Evolutionary conservation across 768 basidiomycete genomes (phyloP).

Genomic region (Royoungia palumana): DNA sequence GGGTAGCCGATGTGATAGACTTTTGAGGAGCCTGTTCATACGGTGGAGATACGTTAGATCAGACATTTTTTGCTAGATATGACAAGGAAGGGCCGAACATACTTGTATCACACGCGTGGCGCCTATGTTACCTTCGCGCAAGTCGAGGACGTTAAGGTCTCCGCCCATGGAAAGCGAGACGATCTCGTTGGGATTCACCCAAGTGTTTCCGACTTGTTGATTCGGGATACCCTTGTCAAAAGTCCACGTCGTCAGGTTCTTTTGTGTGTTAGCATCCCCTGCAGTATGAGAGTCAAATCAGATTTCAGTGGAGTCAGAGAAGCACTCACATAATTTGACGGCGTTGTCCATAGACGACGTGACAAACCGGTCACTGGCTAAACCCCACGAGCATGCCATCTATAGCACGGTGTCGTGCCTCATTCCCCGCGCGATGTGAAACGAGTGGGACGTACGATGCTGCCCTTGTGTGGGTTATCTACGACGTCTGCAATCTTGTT

Average conservation of each 20-base stretch:
- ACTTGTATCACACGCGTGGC: constrained; percentile 63
- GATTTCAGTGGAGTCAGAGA: background rate
- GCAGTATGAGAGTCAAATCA: background rate
- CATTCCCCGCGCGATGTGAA: background rate
- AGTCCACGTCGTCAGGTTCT: constrained; percentile 64
- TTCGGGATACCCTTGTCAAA: constrained; percentile 69
- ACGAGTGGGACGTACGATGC: constrained; percentile 51
- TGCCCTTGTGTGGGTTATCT: constrained; percentile 69
- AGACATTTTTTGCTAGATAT: background rate
- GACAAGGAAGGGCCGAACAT: constrained; percentile 16
- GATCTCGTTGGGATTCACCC: constrained; percentile 67
- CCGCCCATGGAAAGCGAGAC: constrained; percentile 84
- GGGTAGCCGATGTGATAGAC: too few relatives aligned
- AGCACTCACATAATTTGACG: constrained; percentile 71
- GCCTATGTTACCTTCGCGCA: constrained; percentile 53
- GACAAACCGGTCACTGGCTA: constrained; percentile 66
- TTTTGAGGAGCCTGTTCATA: constrained; percentile 70
- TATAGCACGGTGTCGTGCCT: constrained; percentile 20
- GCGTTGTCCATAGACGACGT: constrained; percentile 86
- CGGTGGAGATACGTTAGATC: background rate
- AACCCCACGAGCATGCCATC: constrained; percentile 81
- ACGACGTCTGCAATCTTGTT: constrained; percentile 69
- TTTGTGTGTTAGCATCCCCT: constrained; percentile 82
- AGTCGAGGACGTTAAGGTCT: constrained; percentile 79
- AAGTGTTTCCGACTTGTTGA: constrained; percentile 90